Conservation (phyloP, 768 basidiomycete genomes). For the Mycena venus region DNA sequence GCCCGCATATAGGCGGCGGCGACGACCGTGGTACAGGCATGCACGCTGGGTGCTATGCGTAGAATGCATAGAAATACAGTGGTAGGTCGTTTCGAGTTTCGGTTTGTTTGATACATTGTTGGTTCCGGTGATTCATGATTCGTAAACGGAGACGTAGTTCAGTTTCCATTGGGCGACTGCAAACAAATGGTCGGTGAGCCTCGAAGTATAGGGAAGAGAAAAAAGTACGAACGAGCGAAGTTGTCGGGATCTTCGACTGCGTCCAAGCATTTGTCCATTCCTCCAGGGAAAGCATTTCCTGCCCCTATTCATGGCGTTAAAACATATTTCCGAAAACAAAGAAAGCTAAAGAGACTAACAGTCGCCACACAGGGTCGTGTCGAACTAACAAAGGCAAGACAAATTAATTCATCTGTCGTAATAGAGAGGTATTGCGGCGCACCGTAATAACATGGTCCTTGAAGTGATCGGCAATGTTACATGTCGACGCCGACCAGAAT, state of each 20-base stretch:
- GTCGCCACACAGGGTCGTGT: conserved; percentile 14
- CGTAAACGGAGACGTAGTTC: conserved; percentile 68
- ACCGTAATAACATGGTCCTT: conserved; percentile 62
- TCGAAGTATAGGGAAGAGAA: conserved; percentile 6
- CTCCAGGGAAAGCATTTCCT: conserved; percentile 53
- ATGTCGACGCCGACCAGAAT: conserved; percentile 61
- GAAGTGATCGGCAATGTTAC: conserved; percentile 65
- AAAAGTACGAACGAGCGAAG: conserved; percentile 53
- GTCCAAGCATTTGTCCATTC: conserved; percentile 60
- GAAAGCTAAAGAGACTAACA: background rate
- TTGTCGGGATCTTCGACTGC: conserved; percentile 69
- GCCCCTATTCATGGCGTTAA: conserved; percentile 62
- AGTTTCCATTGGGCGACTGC: conserved; percentile 70
- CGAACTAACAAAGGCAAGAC: background rate
- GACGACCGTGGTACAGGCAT: conserved; percentile 10
- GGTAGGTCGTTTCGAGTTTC: conserved; percentile 32
- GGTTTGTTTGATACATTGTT: conserved; percentile 9
- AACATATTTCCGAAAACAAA: conserved; percentile 43
- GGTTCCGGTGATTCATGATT: conserved; percentile 10
- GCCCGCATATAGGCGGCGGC: background rate
- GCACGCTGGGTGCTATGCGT: background rate
- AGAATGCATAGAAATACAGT: conserved; percentile 18
- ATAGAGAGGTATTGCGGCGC: background rate
- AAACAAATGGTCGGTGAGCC: conserved; percentile 41
- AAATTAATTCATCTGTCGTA: background rate